phyloP scores from a whole-genome alignment of 108 stramenopile species.

The Ochromonas danica region DNA sequence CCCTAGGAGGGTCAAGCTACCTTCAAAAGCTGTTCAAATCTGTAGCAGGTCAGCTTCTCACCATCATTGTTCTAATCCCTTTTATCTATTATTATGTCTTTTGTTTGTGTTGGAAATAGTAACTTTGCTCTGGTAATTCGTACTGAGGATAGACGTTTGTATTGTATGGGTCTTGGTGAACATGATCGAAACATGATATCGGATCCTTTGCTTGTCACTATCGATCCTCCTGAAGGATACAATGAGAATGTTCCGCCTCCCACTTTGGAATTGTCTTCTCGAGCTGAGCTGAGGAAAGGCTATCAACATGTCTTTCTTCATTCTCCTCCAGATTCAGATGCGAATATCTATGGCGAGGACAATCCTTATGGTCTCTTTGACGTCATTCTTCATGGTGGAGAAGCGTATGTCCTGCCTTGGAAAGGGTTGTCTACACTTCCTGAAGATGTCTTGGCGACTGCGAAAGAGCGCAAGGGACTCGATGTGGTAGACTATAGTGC shows the following conservation, averaged over 20 bases:
- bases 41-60: slow-evolving; percentile 1
- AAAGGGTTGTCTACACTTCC: background rate
- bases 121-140: background rate
- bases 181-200: slow-evolving; percentile 3
- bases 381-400: background rate
- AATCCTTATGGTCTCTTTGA: background rate
- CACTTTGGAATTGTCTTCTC: background rate
- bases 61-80: background rate
- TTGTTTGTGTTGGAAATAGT: background rate
- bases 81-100: background rate
- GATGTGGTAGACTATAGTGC: background rate
- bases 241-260: background rate
- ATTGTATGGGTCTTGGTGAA: background rate
- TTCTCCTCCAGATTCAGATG: background rate
- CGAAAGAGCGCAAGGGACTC: background rate
- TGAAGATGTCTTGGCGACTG: background rate
- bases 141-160: background rate
- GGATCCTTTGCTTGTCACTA: background rate
- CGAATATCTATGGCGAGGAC: background rate
- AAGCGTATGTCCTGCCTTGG: background rate
- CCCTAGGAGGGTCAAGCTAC: background rate
- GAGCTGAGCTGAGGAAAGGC: slow-evolving; percentile 4
- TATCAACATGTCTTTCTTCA: background rate
- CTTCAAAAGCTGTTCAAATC: background rate
- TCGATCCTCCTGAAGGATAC: background rate